Conservation (phyloP, 352 stramenopile species). For the Lagenidium sp. region DNA sequence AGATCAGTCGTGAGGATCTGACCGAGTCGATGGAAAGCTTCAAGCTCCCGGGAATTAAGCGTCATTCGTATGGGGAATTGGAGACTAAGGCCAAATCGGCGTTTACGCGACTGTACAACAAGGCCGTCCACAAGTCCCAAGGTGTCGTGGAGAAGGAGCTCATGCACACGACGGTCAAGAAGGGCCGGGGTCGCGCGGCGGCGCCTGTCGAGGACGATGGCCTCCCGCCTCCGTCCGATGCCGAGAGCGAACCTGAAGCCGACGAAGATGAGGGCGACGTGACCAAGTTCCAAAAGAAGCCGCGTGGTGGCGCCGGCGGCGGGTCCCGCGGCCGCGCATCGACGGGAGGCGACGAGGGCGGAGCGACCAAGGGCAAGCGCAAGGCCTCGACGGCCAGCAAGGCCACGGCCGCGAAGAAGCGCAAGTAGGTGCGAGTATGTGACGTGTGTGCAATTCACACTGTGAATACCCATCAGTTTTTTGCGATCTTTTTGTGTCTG, state of each 20-base stretch:
- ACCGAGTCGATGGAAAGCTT: slow-evolving; percentile 95
- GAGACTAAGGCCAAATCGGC: slow-evolving; percentile 88
- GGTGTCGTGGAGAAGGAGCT: slow-evolving; percentile 86
- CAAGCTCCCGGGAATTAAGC: slow-evolving; percentile 69
- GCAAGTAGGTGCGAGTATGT: too few relatives aligned
- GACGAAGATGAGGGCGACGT: slow-evolving; percentile 53
- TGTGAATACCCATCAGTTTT: neutral
- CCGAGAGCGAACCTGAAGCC: slow-evolving; percentile 56
- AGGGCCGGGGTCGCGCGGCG: slow-evolving; percentile 45
- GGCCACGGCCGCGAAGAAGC: slow-evolving; percentile 38
- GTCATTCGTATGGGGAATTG: slow-evolving; percentile 66
- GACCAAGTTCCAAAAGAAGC: slow-evolving; percentile 81
- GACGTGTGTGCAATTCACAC: neutral
- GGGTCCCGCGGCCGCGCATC: slow-evolving; percentile 5
- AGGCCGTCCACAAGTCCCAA: slow-evolving; percentile 90
- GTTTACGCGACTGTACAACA: slow-evolving; percentile 93
- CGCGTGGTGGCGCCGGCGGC: slow-evolving; percentile 18
- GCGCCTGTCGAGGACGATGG: slow-evolving; percentile 18
- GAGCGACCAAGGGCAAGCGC: slow-evolving; percentile 1
- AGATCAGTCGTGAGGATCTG: slow-evolving; percentile 95
- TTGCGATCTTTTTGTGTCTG: slow-evolving; percentile 1
- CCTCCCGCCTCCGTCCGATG: slow-evolving; percentile 45
- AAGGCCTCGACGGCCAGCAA: slow-evolving; percentile 34
- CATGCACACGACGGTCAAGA: slow-evolving; percentile 61
- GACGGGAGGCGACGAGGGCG: slow-evolving; percentile 43